phyloP scores from a whole-genome alignment of 169 alveolate genomes.

The Eimeria nieschulzi region DNA sequence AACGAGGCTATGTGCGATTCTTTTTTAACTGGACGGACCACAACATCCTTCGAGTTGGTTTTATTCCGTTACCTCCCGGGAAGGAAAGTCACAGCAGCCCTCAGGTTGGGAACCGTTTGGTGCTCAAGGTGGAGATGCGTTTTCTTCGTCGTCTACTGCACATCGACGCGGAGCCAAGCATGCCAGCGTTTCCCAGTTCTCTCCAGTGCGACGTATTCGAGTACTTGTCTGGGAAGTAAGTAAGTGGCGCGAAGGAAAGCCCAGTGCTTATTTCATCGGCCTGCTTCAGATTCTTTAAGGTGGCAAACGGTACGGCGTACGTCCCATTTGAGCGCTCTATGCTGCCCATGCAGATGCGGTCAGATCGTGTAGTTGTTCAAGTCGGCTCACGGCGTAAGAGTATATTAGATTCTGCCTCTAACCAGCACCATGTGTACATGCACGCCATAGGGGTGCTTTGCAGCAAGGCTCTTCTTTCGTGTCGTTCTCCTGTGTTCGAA shows the following conservation, averaged over 20 bases:
- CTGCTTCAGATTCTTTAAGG: constrained; percentile 60
- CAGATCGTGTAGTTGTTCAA: constrained; percentile 67
- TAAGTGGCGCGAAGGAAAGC: constrained; percentile 39
- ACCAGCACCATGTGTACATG: constrained; percentile 16
- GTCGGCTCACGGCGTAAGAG: constrained; percentile 61
- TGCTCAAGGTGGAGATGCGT: constrained; percentile 72
- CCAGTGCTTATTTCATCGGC: constrained; percentile 2
- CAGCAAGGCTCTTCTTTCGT: constrained; percentile 76
- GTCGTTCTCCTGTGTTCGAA: constrained; percentile 76
- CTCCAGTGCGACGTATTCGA: constrained; percentile 74
- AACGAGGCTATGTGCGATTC: constrained; percentile 75
- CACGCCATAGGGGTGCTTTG: constrained; percentile 56
- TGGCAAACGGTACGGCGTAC: constrained; percentile 58
- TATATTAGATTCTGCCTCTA: constrained; percentile 1
- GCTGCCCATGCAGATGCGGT: constrained; percentile 47
- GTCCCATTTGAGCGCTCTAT: constrained; percentile 6
- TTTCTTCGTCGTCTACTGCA: constrained; percentile 71
- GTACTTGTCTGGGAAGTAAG: constrained; percentile 68
- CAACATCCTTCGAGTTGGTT: constrained; percentile 71
- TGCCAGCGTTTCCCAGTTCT: constrained; percentile 27
- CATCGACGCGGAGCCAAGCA: constrained; percentile 60
- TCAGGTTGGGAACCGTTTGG: constrained; percentile 73
- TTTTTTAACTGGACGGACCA: constrained; percentile 76
- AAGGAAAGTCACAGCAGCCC: background rate
- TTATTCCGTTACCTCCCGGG: background rate